Evolutionary conservation across 1,284 basidiomycete species (phyloP).

Genomic region (Heterobasidion occidentale): DNA sequence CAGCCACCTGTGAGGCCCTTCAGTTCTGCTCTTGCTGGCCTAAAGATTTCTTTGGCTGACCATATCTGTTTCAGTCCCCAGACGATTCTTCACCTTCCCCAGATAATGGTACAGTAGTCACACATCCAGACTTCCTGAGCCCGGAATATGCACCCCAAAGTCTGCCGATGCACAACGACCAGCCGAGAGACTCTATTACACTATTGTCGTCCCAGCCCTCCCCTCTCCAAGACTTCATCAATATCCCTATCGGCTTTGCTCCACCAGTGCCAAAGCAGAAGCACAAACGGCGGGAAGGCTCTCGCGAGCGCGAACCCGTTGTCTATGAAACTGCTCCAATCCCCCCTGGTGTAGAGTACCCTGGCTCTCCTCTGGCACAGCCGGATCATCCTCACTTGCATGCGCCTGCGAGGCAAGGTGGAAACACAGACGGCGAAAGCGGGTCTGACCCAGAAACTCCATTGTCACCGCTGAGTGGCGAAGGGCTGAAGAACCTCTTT

Average conservation of each 20-base stretch:
- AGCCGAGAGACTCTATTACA: neutral
- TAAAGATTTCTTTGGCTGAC: neutral
- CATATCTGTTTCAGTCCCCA: conserved; percentile 6
- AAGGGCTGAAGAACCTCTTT: neutral
- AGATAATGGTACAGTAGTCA: neutral
- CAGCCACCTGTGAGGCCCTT: conserved; percentile 23
- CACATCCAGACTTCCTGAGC: conserved; percentile 9
- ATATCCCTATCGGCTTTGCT: conserved; percentile 1
- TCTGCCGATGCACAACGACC: conserved; percentile 1
- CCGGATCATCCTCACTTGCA: no score
- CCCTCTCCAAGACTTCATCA: conserved; percentile 4
- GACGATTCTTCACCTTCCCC: conserved; percentile 9
- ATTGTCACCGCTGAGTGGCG: neutral
- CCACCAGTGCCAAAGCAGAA: neutral
- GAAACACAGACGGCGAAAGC: neutral
- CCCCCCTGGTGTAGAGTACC: conserved; percentile 22
- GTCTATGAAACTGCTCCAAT: conserved; percentile 25
- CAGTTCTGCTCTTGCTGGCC: neutral
- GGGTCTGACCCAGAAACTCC: neutral
- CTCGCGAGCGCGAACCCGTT: conserved; percentile 1
- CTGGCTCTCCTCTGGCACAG: conserved; percentile 17
- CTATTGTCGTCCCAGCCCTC: neutral
- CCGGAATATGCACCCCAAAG: conserved; percentile 8
- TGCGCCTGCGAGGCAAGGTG: neutral
- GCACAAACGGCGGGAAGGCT: neutral